Percentiles rank a stretch among this genome's conserved stretches.
Conservation (phyloP, 805 yeast genomes). For the Monosporozyma unispora region DNA sequence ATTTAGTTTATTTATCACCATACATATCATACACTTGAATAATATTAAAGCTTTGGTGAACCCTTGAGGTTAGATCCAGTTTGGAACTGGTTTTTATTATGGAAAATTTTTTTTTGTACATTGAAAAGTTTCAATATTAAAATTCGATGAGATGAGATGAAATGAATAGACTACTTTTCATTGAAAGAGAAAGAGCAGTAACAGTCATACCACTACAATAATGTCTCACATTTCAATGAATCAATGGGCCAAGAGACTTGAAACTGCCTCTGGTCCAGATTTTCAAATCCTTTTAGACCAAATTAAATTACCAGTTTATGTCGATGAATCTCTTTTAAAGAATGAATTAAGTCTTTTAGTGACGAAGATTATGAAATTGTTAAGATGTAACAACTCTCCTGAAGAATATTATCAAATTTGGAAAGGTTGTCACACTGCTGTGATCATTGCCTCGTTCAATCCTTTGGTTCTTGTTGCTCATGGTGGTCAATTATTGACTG, state of each 20-base stretch:
- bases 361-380: conserved; percentile 35
- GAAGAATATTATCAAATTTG: conserved; percentile 38
- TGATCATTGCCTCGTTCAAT: conserved; percentile 35
- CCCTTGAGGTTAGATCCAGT: not conserved
- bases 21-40: not conserved
- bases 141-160: not conserved
- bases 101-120: not conserved
- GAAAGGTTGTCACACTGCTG: conserved; percentile 49
- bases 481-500: conserved; percentile 23
- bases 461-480: conserved; percentile 30
- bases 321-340: conserved; percentile 25
- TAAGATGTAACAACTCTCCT: conserved; percentile 30
- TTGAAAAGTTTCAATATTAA: not conserved
- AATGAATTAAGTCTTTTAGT: conserved; percentile 26
- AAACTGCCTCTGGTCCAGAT: conserved; percentile 21
- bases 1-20: not conserved
- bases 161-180: not conserved
- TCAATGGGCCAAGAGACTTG: conserved; percentile 22
- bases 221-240: conserved; percentile 14
- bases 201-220: not conserved
- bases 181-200: too few relatives aligned
- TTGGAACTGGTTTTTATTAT: not conserved
- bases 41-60: not conserved
- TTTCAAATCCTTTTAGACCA: conserved; percentile 23
- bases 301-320: conserved; percentile 22